Conservation (phyloP, 2,329 filamentous ascomycete genomes). For the Fonsecaea multimorphosa region DNA sequence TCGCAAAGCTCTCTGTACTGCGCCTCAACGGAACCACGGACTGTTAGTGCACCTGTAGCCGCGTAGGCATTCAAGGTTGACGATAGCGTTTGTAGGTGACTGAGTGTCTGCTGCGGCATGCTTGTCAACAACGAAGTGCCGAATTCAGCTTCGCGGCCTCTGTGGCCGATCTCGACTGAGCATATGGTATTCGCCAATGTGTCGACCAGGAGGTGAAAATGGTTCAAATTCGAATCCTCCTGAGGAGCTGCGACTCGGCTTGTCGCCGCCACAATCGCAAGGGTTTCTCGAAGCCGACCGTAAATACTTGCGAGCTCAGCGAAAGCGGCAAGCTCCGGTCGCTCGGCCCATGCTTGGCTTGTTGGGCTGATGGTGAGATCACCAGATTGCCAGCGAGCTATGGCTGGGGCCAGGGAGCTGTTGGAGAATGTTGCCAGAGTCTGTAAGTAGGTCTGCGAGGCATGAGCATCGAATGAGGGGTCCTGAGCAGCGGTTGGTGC, state of each 20-base stretch:
- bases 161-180: conserved; percentile 87
- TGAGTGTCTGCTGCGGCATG: conserved; percentile 81
- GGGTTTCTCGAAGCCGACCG: conserved; percentile 39
- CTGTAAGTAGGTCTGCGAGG: conserved; percentile 39
- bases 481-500: conserved; percentile 36
- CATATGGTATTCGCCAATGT: conserved; percentile 69
- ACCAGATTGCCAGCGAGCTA: conserved; percentile 32
- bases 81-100: conserved; percentile 83
- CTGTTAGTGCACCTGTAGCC: conserved; percentile 69
- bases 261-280: conserved; percentile 24
- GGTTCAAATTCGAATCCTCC: conserved; percentile 23
- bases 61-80: conserved; percentile 89
- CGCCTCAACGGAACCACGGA: conserved; percentile 70
- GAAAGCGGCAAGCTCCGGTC: conserved; percentile 31
- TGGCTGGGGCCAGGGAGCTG: conserved; percentile 29
- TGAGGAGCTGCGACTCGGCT: conserved; percentile 10
- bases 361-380: conserved; percentile 32
- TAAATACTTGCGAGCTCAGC: conserved; percentile 41
- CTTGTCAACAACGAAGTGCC: conserved; percentile 80
- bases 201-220: conserved; percentile 32
- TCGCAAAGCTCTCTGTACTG: conserved; percentile 71
- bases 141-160: conserved; percentile 76
- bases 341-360: conserved; percentile 31
- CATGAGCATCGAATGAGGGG: conserved; percentile 19
- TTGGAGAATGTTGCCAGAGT: conserved; percentile 43